Evolutionary conservation across 768 basidiomycete species (phyloP).

Genomic region (Neoboletus brunneissimus): DNA sequence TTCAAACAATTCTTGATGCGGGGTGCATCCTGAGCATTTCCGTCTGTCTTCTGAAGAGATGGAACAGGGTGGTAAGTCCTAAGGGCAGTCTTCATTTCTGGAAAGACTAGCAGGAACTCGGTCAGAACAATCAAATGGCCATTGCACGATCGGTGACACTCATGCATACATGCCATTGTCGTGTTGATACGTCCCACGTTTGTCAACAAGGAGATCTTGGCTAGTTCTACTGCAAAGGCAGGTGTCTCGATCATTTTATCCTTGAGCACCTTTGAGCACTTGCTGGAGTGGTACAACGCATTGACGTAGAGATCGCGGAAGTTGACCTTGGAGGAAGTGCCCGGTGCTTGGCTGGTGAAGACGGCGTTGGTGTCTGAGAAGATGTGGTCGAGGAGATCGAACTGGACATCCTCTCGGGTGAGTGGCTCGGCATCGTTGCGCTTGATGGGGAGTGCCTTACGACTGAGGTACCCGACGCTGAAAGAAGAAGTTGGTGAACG

Average conservation of each 20-base stretch:
- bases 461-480: constrained; percentile 59
- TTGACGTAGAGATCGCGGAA: constrained; percentile 85
- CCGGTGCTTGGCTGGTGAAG: constrained; percentile 66
- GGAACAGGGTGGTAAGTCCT: constrained; percentile 89
- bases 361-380: constrained; percentile 66
- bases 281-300: constrained; percentile 73
- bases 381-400: constrained; percentile 76
- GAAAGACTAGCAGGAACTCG: constrained; percentile 59
- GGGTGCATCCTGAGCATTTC: constrained; percentile 87
- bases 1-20: constrained; percentile 90
- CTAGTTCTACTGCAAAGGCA: constrained; percentile 73
- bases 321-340: constrained; percentile 51
- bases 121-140: constrained; percentile 17
- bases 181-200: constrained; percentile 93
- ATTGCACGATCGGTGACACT: constrained; percentile 5
- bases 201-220: constrained; percentile 79
- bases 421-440: constrained; percentile 80
- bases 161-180: constrained; percentile 75
- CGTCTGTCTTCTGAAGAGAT: constrained; percentile 81
- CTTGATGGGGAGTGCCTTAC: constrained; percentile 71
- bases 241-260: constrained; percentile 85
- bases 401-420: constrained; percentile 82
- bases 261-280: constrained; percentile 84
- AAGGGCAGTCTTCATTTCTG: constrained; percentile 89
- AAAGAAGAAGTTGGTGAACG: constrained; percentile 12